Percentiles rank a stretch among this genome's conserved stretches.
These are phyloP conservation scores for Aphanomyces invadans DNA, from an alignment of 352 stramenopile species.

Conservation along the genomic window DNA sequence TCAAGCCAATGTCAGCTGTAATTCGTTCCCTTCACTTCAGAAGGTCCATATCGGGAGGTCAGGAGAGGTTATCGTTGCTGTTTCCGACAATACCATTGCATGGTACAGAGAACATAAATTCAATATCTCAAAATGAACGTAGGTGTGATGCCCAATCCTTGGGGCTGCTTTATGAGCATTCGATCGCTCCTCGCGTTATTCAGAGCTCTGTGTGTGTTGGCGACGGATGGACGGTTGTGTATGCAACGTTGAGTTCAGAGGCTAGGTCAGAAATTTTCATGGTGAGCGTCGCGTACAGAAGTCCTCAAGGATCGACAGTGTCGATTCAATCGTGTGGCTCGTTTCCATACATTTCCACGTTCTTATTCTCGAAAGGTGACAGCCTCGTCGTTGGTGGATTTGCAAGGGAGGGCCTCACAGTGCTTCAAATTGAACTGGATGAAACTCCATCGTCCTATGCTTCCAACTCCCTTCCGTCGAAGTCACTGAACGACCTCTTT, in stretches of 20 bases:
- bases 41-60: not conserved
- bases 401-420: not conserved
- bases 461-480: not conserved
- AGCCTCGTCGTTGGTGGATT: not conserved
- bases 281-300: not conserved
- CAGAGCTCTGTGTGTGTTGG: not conserved
- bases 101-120: not conserved
- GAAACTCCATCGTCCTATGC: too few species aligned
- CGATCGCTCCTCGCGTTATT: not conserved
- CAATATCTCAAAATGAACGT: not conserved
- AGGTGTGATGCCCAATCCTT: slow-evolving; percentile 13
- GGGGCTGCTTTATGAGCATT: slow-evolving; percentile 1
- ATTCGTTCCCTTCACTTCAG: not conserved
- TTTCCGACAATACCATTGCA: slow-evolving; percentile 1
- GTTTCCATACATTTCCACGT: not conserved
- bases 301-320: not conserved
- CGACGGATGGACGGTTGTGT: not conserved
- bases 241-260: not conserved
- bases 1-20: not conserved
- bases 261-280: not conserved
- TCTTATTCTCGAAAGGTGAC: not conserved
- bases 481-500: not conserved
- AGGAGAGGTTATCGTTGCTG: not conserved
- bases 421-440: not conserved
- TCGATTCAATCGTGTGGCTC: not conserved